Evolutionary conservation across 192 early-diverging fungal species (phyloP).

Genomic region (Gamsiella multidivaricata): DNA sequence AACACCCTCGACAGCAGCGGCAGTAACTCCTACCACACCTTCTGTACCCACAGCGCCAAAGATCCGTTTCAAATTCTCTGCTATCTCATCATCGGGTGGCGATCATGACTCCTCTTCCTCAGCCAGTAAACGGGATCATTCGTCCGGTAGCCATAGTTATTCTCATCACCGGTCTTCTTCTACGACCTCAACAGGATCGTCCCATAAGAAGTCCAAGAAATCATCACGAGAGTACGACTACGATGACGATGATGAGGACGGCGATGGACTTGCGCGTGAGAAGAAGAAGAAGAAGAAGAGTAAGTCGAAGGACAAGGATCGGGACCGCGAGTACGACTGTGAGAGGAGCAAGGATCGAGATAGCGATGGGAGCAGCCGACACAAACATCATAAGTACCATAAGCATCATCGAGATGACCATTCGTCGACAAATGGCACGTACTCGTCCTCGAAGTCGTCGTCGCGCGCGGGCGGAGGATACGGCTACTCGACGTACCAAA

Average conservation of each 20-base stretch:
- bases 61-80: constrained; percentile 51
- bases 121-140: constrained; percentile 28
- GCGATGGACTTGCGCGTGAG: constrained; percentile 19
- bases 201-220: constrained; percentile 43
- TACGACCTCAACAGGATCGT: constrained; percentile 27
- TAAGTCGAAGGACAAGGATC: constrained; percentile 45
- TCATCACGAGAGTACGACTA: constrained; percentile 38
- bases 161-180: constrained; percentile 33
- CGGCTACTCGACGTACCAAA: constrained; percentile 5
- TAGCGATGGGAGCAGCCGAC: constrained; percentile 23
- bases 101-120: constrained; percentile 8
- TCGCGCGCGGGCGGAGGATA: background rate
- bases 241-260: constrained; percentile 30
- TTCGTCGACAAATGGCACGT: constrained; percentile 15
- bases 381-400: constrained; percentile 43
- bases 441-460: constrained; percentile 1
- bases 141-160: constrained; percentile 7
- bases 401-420: constrained; percentile 21
- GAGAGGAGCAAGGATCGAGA: constrained; percentile 14
- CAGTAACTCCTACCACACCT: constrained; percentile 21
- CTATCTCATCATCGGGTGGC: constrained; percentile 16
- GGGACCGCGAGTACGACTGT: constrained; percentile 29
- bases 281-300: constrained; percentile 53
- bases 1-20: constrained; percentile 11
- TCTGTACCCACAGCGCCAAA: constrained; percentile 39